These are phyloP conservation scores for Lentinus brumalis DNA, from an alignment of 768 basidiomycete genomes.

Conservation along the genomic window DNA sequence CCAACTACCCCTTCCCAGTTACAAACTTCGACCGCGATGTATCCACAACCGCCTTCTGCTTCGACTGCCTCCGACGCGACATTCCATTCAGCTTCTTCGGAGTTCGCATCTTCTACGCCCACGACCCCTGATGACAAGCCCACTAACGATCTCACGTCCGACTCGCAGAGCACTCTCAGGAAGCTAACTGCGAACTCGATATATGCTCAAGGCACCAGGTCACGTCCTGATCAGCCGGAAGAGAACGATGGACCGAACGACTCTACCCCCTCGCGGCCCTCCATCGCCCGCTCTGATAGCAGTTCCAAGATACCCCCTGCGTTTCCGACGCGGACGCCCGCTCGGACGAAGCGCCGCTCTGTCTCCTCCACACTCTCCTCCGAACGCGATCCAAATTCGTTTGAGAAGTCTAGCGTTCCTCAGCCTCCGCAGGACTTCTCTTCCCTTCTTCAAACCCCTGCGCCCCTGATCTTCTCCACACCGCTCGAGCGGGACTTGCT, in stretches of 20 bases:
- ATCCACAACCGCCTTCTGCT: conserved; percentile 32
- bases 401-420: conserved; percentile 44
- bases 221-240: conserved; percentile 52
- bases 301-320: conserved; percentile 49
- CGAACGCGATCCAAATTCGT: conserved; percentile 46
- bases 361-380: conserved; percentile 81
- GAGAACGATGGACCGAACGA: conserved; percentile 40
- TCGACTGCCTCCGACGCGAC: conserved; percentile 55
- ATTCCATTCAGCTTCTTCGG: conserved; percentile 55
- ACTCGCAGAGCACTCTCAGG: conserved; percentile 51
- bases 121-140: conserved; percentile 55
- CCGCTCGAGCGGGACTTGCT: conserved; percentile 79
- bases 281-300: conserved; percentile 28
- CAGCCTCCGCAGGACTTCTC: conserved; percentile 58
- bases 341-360: conserved; percentile 92
- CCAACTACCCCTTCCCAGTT: conserved; percentile 35
- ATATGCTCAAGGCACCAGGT: conserved; percentile 25
- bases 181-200: conserved; percentile 33
- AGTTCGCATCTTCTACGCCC: conserved; percentile 51
- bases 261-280: conserved; percentile 29
- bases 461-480: conserved; percentile 87
- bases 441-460: conserved; percentile 60
- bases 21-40: conserved; percentile 28
- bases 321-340: conserved; percentile 82
- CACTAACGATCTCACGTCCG: conserved; percentile 18